phyloP scores from a whole-genome alignment of 1,284 basidiomycete genomes.

The Pyrrhoderma noxium region DNA sequence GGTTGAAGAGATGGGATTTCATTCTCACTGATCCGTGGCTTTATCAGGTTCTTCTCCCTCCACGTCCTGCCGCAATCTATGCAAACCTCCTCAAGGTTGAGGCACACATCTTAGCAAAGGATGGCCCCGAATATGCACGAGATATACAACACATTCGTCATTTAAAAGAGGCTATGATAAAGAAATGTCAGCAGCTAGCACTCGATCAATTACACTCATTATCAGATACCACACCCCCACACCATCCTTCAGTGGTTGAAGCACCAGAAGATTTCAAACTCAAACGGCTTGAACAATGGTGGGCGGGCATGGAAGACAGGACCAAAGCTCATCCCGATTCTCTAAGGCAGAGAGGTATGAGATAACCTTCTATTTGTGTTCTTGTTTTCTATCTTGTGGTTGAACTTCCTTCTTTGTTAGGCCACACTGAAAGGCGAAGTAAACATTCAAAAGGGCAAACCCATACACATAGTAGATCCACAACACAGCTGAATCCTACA shows the following conservation, averaged over 20 bases:
- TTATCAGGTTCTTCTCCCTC: conserved; percentile 56
- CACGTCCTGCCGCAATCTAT: conserved; percentile 63
- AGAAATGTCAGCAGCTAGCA: conserved; percentile 58
- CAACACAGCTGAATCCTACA: not conserved
- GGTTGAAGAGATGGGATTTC: not conserved
- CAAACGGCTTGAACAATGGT: conserved; percentile 73
- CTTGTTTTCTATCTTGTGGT: not conserved
- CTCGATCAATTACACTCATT: conserved; percentile 32
- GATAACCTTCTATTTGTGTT: not conserved
- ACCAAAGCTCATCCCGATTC: not conserved
- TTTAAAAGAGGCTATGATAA: conserved; percentile 71
- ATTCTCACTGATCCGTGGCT: conserved; percentile 1
- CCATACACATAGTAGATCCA: not conserved
- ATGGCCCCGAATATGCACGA: conserved; percentile 49
- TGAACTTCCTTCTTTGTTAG: not conserved
- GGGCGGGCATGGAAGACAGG: conserved; percentile 29
- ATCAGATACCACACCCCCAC: conserved; percentile 28
- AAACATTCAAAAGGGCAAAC: not conserved
- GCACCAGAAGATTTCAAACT: conserved; percentile 64
- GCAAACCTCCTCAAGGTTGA: conserved; percentile 57
- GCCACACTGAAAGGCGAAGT: not conserved
- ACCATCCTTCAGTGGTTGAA: conserved; percentile 49
- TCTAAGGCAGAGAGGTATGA: not conserved
- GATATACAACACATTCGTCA: conserved; percentile 63
- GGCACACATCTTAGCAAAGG: conserved; percentile 48